These are phyloP conservation scores for Dovyalis caffra DNA, from an alignment of 345 rosid species.

Conservation along the genomic window DNA sequence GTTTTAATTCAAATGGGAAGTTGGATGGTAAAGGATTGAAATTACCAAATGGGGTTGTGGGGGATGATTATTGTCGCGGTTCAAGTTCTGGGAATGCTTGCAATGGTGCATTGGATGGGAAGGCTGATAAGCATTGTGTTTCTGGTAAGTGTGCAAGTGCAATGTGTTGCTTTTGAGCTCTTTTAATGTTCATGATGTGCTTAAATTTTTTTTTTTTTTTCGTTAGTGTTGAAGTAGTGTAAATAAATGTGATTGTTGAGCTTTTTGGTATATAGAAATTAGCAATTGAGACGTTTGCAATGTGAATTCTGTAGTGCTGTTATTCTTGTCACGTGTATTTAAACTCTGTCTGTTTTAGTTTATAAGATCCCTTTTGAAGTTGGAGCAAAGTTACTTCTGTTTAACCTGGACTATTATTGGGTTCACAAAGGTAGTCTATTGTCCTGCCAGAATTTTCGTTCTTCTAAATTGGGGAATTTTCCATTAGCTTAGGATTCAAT, in stretches of 20 bases:
- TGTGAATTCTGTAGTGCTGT: background rate
- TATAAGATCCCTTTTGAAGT: background rate
- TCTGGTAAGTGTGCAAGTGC: slow-evolving; percentile 42
- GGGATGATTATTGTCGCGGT: slow-evolving; percentile 15
- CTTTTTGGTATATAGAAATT: background rate
- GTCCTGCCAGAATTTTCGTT: background rate
- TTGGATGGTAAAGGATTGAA: slow-evolving; percentile 25
- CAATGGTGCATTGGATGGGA: slow-evolving; percentile 42
- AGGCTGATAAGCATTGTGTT: slow-evolving; percentile 42
- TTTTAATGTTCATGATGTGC: background rate
- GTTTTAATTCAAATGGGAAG: slow-evolving; percentile 26
- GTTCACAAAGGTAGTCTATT: background rate
- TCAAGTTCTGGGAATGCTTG: slow-evolving; percentile 28
- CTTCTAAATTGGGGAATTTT: background rate
- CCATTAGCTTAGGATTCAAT: background rate
- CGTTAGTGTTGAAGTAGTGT: background rate
- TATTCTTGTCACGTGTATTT: background rate
- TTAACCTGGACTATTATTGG: background rate
- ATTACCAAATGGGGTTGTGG: slow-evolving; percentile 44
- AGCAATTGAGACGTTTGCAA: background rate
- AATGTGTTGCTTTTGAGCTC: background rate
- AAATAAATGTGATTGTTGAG: background rate
- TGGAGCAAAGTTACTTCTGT: background rate
- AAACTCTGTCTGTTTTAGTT: background rate
- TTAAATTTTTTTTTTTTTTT: background rate